phyloP scores from a whole-genome alignment of 2,329 filamentous ascomycete genomes.

The Stagonosporopsis vannaccii region DNA sequence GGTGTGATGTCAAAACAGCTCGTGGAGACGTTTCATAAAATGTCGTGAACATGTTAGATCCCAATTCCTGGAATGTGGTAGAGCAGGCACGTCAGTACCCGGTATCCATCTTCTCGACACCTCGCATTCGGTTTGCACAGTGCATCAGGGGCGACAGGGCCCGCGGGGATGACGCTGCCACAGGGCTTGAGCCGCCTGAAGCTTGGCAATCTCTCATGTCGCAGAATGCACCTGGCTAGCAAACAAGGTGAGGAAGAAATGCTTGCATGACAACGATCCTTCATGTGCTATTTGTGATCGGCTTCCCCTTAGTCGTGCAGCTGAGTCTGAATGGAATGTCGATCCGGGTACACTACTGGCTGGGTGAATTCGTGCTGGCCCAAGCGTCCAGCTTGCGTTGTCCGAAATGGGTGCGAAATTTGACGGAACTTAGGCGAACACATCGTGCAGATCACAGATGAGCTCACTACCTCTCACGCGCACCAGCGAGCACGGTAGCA shows the following conservation, averaged over 20 bases:
- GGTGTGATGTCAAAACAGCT: slow-evolving; percentile 7
- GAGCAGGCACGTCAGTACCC: slow-evolving; percentile 4
- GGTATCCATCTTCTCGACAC: background rate
- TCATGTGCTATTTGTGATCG: slow-evolving; percentile 13
- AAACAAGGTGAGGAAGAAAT: background rate
- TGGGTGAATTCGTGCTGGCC: slow-evolving; percentile 7
- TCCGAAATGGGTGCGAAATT: slow-evolving; percentile 18
- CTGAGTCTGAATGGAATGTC: slow-evolving; percentile 9
- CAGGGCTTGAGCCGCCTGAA: slow-evolving; percentile 1
- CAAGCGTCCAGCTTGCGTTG: slow-evolving; percentile 8
- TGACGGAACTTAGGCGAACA: slow-evolving; percentile 14
- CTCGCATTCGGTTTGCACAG: slow-evolving; percentile 3
- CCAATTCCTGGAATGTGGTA: slow-evolving; percentile 14
- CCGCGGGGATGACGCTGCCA: background rate
- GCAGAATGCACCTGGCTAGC: slow-evolving; percentile 7
- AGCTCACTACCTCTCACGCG: background rate
- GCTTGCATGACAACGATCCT: slow-evolving; percentile 5
- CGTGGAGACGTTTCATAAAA: slow-evolving; percentile 13
- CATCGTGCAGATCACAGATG: slow-evolving; percentile 12
- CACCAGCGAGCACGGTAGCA: background rate
- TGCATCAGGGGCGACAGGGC: slow-evolving; percentile 9
- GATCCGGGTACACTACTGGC: slow-evolving; percentile 9
- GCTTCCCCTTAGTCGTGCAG: slow-evolving; percentile 19
- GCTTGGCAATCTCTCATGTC: slow-evolving; percentile 6
- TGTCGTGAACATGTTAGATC: slow-evolving; percentile 9